Conservation (phyloP, 257 asterid genomes). For the Fraxinus cuspidata region DNA sequence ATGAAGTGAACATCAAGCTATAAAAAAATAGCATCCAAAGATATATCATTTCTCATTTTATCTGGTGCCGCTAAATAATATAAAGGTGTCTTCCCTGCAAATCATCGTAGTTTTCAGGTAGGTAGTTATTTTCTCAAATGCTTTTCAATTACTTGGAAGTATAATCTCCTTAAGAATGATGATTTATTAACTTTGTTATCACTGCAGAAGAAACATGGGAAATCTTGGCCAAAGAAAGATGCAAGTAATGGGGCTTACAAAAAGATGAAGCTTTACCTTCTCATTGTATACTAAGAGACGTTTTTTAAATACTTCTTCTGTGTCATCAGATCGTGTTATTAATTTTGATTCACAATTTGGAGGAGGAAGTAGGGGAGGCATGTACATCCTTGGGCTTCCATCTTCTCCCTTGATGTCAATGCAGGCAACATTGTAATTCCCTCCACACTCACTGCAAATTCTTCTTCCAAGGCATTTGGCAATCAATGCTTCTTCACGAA, state of each 20-base stretch:
- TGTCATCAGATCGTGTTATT: constrained; percentile 82
- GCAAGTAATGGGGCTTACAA: neutral
- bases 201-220: neutral
- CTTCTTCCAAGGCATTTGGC: constrained; percentile 99
- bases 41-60: neutral
- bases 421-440: constrained; percentile 83
- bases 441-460: constrained; percentile 86
- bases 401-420: constrained; percentile 73
- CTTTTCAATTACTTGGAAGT: neutral
- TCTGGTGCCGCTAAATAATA: neutral
- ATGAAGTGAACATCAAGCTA: neutral
- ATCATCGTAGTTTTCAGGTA: neutral
- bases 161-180: neutral
- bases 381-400: constrained; percentile 68
- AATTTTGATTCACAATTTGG: constrained; percentile 77
- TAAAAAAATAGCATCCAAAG: neutral
- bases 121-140: neutral
- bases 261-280: constrained; percentile 46
- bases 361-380: constrained; percentile 99
- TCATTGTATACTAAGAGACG: constrained; percentile 77
- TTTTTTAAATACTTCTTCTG: constrained; percentile 80
- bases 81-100: neutral
- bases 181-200: neutral
- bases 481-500: constrained; percentile 77
- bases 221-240: too few species aligned